phyloP scores from a whole-genome alignment of 176 grass and related monocot species.

The Triticum turgidum region DNA sequence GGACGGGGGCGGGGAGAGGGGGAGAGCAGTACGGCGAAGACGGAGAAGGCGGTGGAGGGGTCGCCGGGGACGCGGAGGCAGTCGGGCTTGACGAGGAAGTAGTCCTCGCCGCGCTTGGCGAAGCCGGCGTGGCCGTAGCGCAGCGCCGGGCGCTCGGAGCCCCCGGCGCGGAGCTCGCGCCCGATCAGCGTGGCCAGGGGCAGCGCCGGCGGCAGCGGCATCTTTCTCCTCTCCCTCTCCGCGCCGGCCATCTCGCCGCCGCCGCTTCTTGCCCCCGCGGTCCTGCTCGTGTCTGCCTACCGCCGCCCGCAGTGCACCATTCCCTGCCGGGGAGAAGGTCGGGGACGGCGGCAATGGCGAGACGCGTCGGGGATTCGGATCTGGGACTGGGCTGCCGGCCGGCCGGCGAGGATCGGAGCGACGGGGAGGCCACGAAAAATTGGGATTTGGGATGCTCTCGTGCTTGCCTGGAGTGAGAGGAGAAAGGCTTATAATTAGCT shows the following conservation, averaged over 20 bases:
- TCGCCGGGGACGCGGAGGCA: constrained; percentile 70
- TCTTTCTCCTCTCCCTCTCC: constrained; percentile 5
- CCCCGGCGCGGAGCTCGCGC: constrained; percentile 65
- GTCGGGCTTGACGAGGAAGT: constrained; percentile 88
- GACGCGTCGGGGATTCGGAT: not conserved
- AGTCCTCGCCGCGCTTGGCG: constrained; percentile 90
- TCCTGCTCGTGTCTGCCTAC: not conserved
- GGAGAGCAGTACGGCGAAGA: constrained; percentile 66
- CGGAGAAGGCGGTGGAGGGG: constrained; percentile 77
- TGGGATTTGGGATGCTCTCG: constrained; percentile 19
- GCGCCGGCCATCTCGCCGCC: constrained; percentile 27
- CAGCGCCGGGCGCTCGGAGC: constrained; percentile 61
- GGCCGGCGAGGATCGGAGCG: not conserved
- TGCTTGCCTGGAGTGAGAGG: constrained; percentile 1
- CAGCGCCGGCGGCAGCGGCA: constrained; percentile 36
- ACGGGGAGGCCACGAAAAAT: constrained; percentile 4
- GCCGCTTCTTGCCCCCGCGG: not conserved
- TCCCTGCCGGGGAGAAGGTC: not conserved
- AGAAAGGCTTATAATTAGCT: constrained; percentile 1
- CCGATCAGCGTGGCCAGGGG: constrained; percentile 66
- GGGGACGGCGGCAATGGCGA: not conserved
- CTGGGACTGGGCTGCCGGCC: not conserved
- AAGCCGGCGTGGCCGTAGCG: constrained; percentile 81
- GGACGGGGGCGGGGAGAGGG: not conserved
- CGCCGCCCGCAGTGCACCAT: constrained; percentile 12